Evolutionary conservation across 2,329 filamentous ascomycete genomes (phyloP).

Genomic region (Setomelanomma holmii): DNA sequence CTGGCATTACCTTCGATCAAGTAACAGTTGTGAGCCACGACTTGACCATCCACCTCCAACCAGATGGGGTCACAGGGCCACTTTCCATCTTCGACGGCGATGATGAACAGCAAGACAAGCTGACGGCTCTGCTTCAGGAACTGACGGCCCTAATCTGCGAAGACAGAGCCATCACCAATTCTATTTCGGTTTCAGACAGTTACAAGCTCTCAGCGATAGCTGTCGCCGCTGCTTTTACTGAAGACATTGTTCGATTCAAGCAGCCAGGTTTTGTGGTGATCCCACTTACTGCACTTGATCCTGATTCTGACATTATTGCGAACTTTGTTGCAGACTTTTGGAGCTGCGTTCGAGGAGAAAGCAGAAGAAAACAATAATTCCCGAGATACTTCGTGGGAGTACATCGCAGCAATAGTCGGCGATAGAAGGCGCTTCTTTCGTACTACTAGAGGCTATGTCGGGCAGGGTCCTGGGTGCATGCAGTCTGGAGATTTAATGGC

Average conservation of each 20-base stretch:
- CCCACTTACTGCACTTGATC: background rate
- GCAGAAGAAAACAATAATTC: background rate
- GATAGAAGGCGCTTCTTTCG: background rate
- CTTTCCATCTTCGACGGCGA: background rate
- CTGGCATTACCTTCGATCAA: no score
- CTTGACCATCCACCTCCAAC: background rate
- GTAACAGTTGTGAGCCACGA: background rate
- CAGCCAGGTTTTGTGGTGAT: no score
- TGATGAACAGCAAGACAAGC: background rate
- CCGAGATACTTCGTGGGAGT: background rate
- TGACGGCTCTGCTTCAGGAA: background rate
- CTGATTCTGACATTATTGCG: background rate
- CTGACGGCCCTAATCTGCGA: background rate
- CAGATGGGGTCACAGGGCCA: no score
- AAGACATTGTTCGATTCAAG: no score
- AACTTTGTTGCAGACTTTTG: background rate
- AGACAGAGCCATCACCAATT: background rate
- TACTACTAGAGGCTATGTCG: background rate
- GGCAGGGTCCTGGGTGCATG: slow-evolving; percentile 7
- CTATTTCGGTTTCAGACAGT: background rate
- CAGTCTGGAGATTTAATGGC: slow-evolving; percentile 2
- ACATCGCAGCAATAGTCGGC: background rate
- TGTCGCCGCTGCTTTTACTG: background rate
- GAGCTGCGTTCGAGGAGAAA: background rate
- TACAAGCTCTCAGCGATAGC: background rate